Conservation (phyloP, 805 yeast genomes). For the Saturnispora diversa region DNA sequence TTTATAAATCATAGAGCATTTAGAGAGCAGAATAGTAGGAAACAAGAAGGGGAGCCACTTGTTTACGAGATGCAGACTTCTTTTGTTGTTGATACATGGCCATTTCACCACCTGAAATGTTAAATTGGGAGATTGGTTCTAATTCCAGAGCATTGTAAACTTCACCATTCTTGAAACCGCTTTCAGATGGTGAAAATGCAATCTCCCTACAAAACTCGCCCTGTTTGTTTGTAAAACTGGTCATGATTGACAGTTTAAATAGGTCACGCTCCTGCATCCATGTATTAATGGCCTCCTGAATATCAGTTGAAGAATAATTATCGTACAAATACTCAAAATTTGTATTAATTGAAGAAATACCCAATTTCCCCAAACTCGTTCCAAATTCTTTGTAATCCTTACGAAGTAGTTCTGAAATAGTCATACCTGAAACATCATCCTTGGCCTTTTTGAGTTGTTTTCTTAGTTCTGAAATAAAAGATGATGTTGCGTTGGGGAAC, state of each 20-base stretch:
- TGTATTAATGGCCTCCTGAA: constrained; percentile 18
- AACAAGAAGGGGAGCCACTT: constrained; percentile 7
- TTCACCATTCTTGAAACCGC: not conserved
- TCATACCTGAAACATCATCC: constrained; percentile 42
- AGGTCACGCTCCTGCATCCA: constrained; percentile 28
- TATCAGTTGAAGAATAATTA: constrained; percentile 18
- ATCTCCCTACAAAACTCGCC: constrained; percentile 37
- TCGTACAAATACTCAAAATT: constrained; percentile 45
- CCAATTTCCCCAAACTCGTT: constrained; percentile 38
- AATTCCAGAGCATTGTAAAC: constrained; percentile 27
- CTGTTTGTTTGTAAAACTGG: constrained; percentile 30
- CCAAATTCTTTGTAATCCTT: constrained; percentile 80
- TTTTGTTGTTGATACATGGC: not conserved
- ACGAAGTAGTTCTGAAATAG: constrained; percentile 52
- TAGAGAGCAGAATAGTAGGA: not conserved
- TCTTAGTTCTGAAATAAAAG: not conserved
- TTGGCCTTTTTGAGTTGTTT: constrained; percentile 1
- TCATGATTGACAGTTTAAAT: constrained; percentile 41
- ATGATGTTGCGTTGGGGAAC: constrained; percentile 25
- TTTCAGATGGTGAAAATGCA: not conserved
- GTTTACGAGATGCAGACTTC: not conserved
- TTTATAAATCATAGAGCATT: too few relatives aligned
- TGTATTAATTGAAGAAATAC: constrained; percentile 71
- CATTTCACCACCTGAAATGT: not conserved
- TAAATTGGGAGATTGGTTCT: constrained; percentile 9